These are phyloP conservation scores for Diaporthe capsici DNA, from an alignment of 2,329 filamentous ascomycete species.

Conservation along the genomic window DNA sequence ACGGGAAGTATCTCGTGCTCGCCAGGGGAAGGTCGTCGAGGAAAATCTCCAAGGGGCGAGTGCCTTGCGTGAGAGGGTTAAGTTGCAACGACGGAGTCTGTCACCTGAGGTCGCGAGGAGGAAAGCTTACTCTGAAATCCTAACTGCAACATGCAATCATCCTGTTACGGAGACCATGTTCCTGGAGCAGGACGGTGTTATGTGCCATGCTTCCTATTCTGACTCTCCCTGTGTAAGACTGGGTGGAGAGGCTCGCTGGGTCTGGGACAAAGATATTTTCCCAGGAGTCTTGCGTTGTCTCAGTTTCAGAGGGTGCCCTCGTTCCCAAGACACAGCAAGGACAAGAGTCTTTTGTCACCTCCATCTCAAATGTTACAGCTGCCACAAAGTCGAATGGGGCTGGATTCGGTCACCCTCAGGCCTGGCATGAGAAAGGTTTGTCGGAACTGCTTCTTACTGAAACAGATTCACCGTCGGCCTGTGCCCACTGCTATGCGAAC, in stretches of 20 bases:
- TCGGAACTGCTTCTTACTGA: background rate
- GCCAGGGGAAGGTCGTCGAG: background rate
- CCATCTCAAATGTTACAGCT: background rate
- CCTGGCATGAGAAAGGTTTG: background rate
- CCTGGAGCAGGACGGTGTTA: background rate
- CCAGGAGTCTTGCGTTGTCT: background rate
- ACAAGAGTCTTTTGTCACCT: background rate
- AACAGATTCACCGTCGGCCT: background rate
- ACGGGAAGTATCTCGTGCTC: background rate
- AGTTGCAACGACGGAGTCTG: background rate
- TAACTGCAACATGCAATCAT: background rate
- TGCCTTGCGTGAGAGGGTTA: background rate
- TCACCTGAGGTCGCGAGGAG: background rate
- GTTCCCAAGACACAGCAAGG: background rate
- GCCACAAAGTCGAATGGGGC: background rate
- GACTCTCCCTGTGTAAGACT: slow-evolving; percentile 9
- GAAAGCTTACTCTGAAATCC: background rate
- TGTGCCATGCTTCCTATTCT: background rate
- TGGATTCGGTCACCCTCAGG: background rate
- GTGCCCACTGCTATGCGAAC: background rate
- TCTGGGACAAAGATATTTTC: background rate
- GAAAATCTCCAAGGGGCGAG: background rate
- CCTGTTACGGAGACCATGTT: background rate
- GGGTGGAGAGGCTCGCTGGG: background rate
- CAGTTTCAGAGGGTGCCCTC: background rate